Evolutionary conservation across 2,329 filamentous ascomycete species (phyloP).

Genomic region (Trichothecium roseum): DNA sequence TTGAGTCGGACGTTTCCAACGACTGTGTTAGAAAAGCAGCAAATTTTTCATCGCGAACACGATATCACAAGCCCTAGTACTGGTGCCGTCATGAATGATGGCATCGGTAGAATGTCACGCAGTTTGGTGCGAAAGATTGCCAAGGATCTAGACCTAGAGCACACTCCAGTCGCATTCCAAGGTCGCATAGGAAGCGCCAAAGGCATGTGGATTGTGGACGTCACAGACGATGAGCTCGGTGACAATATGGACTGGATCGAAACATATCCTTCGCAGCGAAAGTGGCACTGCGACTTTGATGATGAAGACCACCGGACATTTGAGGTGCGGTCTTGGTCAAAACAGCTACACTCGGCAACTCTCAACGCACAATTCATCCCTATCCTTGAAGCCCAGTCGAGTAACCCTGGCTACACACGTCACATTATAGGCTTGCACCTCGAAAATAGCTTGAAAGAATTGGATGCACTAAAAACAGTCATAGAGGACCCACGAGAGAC

Average conservation of each 20-base stretch:
- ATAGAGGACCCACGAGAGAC: slow-evolving; percentile 39
- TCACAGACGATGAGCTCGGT: slow-evolving; percentile 22
- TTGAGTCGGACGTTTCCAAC: slow-evolving; percentile 40
- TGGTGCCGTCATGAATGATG: slow-evolving; percentile 48
- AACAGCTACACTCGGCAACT: slow-evolving; percentile 29
- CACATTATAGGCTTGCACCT: slow-evolving; percentile 38
- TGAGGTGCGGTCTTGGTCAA: slow-evolving; percentile 42
- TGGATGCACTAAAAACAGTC: slow-evolving; percentile 39
- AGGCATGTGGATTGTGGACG: slow-evolving; percentile 62
- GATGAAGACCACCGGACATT: slow-evolving; percentile 49
- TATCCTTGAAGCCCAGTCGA: slow-evolving; percentile 52
- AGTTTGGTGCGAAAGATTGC: slow-evolving; percentile 45
- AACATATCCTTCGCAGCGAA: slow-evolving; percentile 55
- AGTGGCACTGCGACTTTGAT: slow-evolving; percentile 46
- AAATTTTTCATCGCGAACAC: slow-evolving; percentile 28
- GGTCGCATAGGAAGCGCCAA: slow-evolving; percentile 64
- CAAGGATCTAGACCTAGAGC: slow-evolving; percentile 34
- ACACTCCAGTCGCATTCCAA: slow-evolving; percentile 57
- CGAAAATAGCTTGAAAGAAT: slow-evolving; percentile 37
- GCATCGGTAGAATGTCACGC: slow-evolving; percentile 55
- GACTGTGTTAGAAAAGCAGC: slow-evolving; percentile 29
- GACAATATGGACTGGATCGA: slow-evolving; percentile 51
- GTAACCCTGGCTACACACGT: slow-evolving; percentile 31
- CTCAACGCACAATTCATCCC: slow-evolving; percentile 62
- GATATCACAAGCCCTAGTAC: slow-evolving; percentile 20